Conservation (phyloP, 1,284 basidiomycete species). For the Fomitopsis palustris region DNA sequence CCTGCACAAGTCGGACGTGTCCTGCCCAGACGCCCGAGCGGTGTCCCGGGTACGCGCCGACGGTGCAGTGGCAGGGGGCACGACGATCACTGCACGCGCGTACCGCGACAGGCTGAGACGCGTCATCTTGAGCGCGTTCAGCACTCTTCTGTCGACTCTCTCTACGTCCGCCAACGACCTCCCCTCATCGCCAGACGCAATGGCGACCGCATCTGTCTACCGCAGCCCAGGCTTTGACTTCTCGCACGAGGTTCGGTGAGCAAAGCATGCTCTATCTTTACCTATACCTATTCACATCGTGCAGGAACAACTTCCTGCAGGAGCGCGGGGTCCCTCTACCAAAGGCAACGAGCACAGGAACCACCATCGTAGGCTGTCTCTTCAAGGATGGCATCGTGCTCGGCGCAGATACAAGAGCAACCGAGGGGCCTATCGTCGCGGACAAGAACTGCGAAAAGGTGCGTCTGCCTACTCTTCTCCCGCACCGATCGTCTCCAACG, state of each 20-base stretch:
- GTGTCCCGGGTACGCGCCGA: neutral
- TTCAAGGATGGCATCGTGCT: slow-evolving; percentile 94
- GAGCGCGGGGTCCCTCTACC: slow-evolving; percentile 68
- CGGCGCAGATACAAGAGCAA: slow-evolving; percentile 96
- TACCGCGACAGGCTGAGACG: neutral
- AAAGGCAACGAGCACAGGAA: slow-evolving; percentile 92
- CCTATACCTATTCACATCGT: slow-evolving; percentile 6
- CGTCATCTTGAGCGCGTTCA: neutral
- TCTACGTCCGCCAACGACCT: neutral
- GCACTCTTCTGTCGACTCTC: neutral
- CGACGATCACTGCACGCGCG: neutral
- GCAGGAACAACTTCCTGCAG: slow-evolving; percentile 78
- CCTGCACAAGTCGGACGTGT: neutral
- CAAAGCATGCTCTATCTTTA: neutral
- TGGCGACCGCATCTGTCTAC: slow-evolving; percentile 29
- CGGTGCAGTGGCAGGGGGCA: neutral
- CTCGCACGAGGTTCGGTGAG: slow-evolving; percentile 32
- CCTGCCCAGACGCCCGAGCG: neutral
- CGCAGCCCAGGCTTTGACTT: slow-evolving; percentile 34
- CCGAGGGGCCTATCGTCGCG: slow-evolving; percentile 92
- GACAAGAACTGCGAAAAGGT: slow-evolving; percentile 99
- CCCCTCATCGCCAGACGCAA: slow-evolving; percentile 10
- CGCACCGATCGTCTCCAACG: neutral
- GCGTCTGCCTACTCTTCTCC: slow-evolving; percentile 11
- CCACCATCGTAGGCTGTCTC: slow-evolving; percentile 96